Conservation (phyloP, 352 stramenopile species). For the Sclerospora graminicola region DNA sequence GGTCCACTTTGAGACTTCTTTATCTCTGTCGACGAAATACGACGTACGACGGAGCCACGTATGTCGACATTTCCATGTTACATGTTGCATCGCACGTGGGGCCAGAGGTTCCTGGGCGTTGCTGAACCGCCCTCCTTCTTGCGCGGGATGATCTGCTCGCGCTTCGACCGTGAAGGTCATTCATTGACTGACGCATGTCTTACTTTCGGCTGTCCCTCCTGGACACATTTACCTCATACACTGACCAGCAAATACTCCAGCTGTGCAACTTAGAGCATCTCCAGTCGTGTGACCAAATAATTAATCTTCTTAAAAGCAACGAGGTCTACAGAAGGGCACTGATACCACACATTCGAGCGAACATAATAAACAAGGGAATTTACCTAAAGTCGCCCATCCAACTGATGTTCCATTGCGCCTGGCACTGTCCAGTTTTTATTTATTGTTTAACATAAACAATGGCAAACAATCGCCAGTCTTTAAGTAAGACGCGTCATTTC, state of each 20-base stretch:
- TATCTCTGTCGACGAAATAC: not conserved
- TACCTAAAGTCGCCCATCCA: not conserved
- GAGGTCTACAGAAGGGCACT: too few species aligned
- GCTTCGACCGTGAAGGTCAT: conserved; percentile 5
- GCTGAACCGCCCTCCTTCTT: conserved; percentile 6
- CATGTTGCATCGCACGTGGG: conserved; percentile 11
- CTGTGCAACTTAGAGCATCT: too few species aligned
- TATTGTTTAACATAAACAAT: too few species aligned
- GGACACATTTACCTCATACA: conserved; percentile 5
- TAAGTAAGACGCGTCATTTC: not conserved
- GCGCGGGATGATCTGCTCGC: not conserved
- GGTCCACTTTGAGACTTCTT: not conserved
- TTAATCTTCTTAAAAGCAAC: too few species aligned
- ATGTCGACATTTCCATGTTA: conserved; percentile 11
- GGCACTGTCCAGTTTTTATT: too few species aligned
- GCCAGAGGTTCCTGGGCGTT: conserved; percentile 3
- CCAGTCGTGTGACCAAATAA: too few species aligned
- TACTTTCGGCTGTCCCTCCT: conserved; percentile 18
- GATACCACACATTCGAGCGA: too few species aligned
- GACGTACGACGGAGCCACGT: conserved; percentile 2
- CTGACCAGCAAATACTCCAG: too few species aligned
- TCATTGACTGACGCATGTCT: conserved; percentile 9
- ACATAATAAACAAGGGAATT: too few species aligned
- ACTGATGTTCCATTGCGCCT: too few species aligned
- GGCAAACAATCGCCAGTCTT: too few species aligned